Conservation (phyloP, 225 moss, liverwort and hornwort genomes). For the Climacium dendroides region DNA sequence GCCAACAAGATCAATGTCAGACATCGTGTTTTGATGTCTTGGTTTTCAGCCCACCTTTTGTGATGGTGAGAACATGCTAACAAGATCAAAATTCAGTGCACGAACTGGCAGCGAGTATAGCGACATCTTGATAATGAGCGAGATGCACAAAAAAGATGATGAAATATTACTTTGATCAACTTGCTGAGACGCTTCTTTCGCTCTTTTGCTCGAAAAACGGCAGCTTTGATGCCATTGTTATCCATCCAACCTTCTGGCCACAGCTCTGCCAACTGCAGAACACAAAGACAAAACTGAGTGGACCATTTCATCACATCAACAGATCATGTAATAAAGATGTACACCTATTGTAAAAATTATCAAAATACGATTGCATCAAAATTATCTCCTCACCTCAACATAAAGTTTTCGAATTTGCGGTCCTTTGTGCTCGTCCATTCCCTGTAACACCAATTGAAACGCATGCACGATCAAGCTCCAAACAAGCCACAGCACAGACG, state of each 20-base stretch:
- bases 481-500: background rate
- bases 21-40: background rate
- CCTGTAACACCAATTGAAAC: conserved; percentile 35
- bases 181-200: conserved; percentile 81
- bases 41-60: background rate
- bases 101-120: background rate
- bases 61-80: background rate
- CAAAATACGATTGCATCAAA: background rate
- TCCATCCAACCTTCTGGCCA: conserved; percentile 99
- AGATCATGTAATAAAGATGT: background rate
- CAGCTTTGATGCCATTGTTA: conserved; percentile 86
- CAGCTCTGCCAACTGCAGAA: conserved; percentile 78
- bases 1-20: background rate
- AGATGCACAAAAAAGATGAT: background rate
- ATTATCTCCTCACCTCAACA: conserved; percentile 49
- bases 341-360: background rate
- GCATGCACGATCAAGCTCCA: background rate
- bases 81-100: background rate
- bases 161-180: conserved; percentile 41
- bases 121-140: background rate
- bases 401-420: conserved; percentile 96
- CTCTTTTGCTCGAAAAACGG: conserved; percentile 70
- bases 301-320: background rate
- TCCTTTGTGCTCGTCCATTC: conserved; percentile 99
- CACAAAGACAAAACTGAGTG: background rate